Conservation (phyloP, 2,329 filamentous ascomycete species). For the Beauveria caledonica region DNA sequence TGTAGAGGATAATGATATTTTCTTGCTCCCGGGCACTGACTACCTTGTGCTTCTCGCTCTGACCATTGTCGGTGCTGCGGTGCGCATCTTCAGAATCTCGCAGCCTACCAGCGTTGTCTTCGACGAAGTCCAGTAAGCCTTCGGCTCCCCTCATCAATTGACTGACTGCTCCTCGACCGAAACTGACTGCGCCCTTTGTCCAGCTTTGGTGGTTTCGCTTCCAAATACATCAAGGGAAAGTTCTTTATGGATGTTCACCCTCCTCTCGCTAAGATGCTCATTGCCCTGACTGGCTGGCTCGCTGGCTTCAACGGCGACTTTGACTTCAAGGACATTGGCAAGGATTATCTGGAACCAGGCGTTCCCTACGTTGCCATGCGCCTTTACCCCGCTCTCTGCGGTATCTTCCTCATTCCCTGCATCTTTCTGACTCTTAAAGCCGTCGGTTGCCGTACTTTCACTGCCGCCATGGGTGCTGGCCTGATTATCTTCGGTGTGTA, state of each 20-base stretch:
- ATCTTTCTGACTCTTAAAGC: constrained; percentile 95
- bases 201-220: constrained; percentile 95
- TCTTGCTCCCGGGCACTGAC: constrained; percentile 74
- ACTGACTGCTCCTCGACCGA: not conserved
- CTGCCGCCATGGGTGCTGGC: constrained; percentile 72
- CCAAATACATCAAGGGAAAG: constrained; percentile 97
- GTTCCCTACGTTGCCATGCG: constrained; percentile 98
- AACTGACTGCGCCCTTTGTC: constrained; percentile 8
- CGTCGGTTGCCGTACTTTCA: constrained; percentile 77
- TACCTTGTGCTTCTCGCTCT: constrained; percentile 68
- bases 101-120: constrained; percentile 95
- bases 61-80: constrained; percentile 66
- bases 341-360: constrained; percentile 90
- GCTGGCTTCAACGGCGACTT: constrained; percentile 93
- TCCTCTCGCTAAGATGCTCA: constrained; percentile 90
- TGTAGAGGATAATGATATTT: constrained; percentile 84
- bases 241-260: constrained; percentile 99
- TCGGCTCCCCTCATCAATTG: not conserved
- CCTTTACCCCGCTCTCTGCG: constrained; percentile 80
- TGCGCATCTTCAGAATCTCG: constrained; percentile 92
- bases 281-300: constrained; percentile 88
- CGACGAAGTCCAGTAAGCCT: constrained; percentile 92
- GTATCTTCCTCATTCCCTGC: constrained; percentile 77
- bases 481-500: constrained; percentile 83
- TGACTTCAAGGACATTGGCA: constrained; percentile 99